A percentile compares a stretch with the other conserved stretches of the same genome.
Conservation (phyloP, 2,329 filamentous ascomycete species). For the Penicillium frequentans region DNA sequence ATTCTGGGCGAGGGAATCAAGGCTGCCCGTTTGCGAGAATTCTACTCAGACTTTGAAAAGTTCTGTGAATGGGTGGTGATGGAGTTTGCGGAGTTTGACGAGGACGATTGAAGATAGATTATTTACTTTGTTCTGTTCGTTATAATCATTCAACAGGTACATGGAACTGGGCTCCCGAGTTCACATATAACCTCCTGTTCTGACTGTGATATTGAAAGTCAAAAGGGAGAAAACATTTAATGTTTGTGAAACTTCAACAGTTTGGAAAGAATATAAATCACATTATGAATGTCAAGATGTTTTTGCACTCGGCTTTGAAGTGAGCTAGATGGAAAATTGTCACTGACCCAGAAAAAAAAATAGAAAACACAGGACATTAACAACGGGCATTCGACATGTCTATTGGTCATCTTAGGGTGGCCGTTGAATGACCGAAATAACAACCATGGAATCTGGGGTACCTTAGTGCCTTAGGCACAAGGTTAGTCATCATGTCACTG, state of each 20-base stretch:
- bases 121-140: neutral
- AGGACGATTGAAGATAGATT: constrained; percentile 36
- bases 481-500: neutral
- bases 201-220: too few relatives aligned
- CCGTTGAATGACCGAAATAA: neutral
- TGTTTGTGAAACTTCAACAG: too few relatives aligned
- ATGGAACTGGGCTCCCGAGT: too few relatives aligned
- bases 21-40: constrained; percentile 71
- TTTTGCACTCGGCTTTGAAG: too few relatives aligned
- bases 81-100: constrained; percentile 63
- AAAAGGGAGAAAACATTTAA: too few relatives aligned
- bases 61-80: constrained; percentile 89
- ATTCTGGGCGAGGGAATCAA: constrained; percentile 70
- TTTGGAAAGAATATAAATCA: too few relatives aligned
- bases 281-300: too few relatives aligned
- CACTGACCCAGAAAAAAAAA: neutral
- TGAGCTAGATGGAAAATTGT: too few relatives aligned
- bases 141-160: too few relatives aligned
- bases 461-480: neutral
- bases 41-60: constrained; percentile 79
- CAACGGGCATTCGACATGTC: too few relatives aligned
- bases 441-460: neutral
- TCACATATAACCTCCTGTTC: too few relatives aligned
- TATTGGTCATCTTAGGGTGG: too few relatives aligned
- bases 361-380: neutral